Evolutionary conservation across 805 yeast species (phyloP).

Genomic region (Cyberlindnera petersonii): DNA sequence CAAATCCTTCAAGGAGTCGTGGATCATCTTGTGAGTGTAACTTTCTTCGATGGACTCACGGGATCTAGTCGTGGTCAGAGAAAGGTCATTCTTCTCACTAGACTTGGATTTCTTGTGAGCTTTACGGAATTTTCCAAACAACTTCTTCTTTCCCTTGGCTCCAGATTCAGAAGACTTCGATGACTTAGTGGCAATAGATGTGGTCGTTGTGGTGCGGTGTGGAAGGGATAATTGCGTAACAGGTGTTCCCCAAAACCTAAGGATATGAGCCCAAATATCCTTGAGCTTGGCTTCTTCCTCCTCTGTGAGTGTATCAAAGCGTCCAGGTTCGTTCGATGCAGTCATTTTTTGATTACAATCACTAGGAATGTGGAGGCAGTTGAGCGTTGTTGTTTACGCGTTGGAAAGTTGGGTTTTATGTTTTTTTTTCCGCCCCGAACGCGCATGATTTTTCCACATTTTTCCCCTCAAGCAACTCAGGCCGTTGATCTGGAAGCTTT

Average conservation of each 20-base stretch:
- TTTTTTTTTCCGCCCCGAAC: too few species aligned
- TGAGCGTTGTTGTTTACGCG: too few species aligned
- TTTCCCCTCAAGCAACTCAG: too few species aligned
- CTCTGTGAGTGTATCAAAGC: constrained; percentile 41
- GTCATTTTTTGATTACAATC: too few species aligned
- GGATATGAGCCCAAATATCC: constrained; percentile 64
- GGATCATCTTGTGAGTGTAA: constrained; percentile 38
- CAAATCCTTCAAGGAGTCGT: constrained; percentile 47
- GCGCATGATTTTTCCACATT: too few species aligned
- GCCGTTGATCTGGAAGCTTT: too few species aligned
- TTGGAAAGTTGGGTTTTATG: too few species aligned
- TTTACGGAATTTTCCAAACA: constrained; percentile 26
- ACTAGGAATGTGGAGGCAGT: too few species aligned
- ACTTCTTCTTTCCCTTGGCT: constrained; percentile 26
- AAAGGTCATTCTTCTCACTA: constrained; percentile 15
- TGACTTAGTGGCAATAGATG: constrained; percentile 7
- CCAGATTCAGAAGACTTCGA: constrained; percentile 5
- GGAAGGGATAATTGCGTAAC: constrained; percentile 22
- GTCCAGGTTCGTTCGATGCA: constrained; percentile 30
- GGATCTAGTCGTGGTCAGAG: constrained; percentile 27
- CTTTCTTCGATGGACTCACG: constrained; percentile 29
- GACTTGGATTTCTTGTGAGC: constrained; percentile 10
- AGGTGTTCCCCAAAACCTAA: constrained; percentile 54
- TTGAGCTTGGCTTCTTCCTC: constrained; percentile 64
- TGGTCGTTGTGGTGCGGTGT: constrained; percentile 12